Percentiles rank a stretch among this genome's conserved stretches.
These are phyloP conservation scores for Rhizophagus clarus DNA, from an alignment of 192 early-diverging fungal genomes.

Conservation along the genomic window DNA sequence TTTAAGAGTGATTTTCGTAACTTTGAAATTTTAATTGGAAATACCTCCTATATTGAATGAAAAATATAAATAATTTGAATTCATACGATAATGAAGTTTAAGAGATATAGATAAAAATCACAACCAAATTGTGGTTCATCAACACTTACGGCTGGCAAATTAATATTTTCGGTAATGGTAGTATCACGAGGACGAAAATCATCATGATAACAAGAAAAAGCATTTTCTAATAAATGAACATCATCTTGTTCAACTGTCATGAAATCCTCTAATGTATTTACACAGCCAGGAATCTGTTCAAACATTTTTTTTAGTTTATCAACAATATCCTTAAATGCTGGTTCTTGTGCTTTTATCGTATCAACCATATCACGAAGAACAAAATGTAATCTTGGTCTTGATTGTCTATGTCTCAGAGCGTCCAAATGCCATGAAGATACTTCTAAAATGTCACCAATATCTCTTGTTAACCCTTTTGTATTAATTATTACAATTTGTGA, in stretches of 20 bases:
- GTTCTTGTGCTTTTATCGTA: neutral
- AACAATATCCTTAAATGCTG: conserved; percentile 2
- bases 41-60: neutral
- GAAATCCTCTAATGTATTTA: neutral
- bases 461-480: neutral
- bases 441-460: conserved; percentile 1
- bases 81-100: too few relatives aligned
- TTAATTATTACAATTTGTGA: conserved; percentile 20
- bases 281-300: conserved; percentile 4
- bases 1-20: neutral
- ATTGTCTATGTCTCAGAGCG: neutral
- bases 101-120: neutral
- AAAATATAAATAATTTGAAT: neutral
- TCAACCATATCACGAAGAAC: conserved; percentile 15
- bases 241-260: neutral
- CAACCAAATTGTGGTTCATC: too few relatives aligned
- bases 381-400: conserved; percentile 12
- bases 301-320: conserved; percentile 1
- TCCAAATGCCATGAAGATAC: conserved; percentile 15
- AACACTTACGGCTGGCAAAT: neutral
- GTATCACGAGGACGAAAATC: neutral
- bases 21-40: neutral
- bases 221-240: conserved; percentile 9
- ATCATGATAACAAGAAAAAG: neutral
- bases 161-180: neutral